Evolutionary conservation across 2,329 filamentous ascomycete genomes (phyloP).

Genomic region (Pyricularia sp.): DNA sequence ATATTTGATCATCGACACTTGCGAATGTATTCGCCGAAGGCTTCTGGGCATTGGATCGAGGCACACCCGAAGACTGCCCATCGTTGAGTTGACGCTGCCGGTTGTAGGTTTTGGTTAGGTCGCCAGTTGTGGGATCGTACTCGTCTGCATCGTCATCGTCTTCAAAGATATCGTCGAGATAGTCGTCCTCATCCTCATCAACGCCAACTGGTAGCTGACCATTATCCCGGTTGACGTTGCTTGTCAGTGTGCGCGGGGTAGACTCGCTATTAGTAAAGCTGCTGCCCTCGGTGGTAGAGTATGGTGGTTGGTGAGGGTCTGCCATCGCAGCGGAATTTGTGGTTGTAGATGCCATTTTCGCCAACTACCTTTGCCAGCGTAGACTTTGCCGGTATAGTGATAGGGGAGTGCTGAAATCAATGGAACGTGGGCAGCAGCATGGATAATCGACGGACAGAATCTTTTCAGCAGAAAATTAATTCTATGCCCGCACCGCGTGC

Average conservation of each 20-base stretch:
- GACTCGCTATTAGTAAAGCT: conserved; percentile 27
- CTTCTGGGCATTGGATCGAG: conserved; percentile 65
- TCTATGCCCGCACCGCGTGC: neutral
- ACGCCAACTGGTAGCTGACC: conserved; percentile 13
- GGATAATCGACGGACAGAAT: neutral
- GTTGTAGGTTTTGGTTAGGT: conserved; percentile 81
- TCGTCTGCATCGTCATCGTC: conserved; percentile 37
- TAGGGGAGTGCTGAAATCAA: neutral
- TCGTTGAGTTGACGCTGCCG: conserved; percentile 54
- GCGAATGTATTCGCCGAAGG: conserved; percentile 67
- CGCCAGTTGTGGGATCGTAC: conserved; percentile 44
- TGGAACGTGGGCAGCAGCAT: neutral
- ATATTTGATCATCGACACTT: conserved; percentile 76
- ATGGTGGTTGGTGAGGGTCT: conserved; percentile 31
- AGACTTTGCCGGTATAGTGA: neutral
- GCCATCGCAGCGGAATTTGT: conserved; percentile 10
- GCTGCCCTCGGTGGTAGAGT: conserved; percentile 28
- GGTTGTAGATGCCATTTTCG: neutral
- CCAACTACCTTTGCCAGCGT: neutral
- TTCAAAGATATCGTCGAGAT: conserved; percentile 28
- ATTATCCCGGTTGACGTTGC: conserved; percentile 18
- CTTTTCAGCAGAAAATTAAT: neutral
- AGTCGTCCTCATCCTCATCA: conserved; percentile 23
- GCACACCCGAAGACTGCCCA: conserved; percentile 28
- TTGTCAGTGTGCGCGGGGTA: conserved; percentile 6